Percentiles rank a stretch among this genome's conserved stretches.
Conservation (phyloP, 2,329 filamentous ascomycete genomes). For the Grosmannia penicillata region DNA sequence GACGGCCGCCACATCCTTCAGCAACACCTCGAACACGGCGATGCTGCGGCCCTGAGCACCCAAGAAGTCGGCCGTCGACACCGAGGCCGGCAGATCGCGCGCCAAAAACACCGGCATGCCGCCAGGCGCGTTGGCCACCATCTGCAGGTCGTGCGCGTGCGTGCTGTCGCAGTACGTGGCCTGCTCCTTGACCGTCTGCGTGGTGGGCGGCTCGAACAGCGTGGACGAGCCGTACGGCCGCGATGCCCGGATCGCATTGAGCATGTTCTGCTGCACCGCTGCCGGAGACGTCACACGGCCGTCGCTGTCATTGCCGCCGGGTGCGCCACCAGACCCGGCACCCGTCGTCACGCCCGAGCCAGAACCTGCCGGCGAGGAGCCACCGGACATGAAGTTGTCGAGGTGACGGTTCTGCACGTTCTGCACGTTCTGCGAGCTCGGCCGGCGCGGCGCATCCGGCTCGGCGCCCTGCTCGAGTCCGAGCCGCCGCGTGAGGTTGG, state of each 20-base stretch:
- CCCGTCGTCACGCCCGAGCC: conserved; percentile 5
- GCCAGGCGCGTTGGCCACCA: conserved; percentile 53
- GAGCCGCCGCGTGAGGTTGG: conserved; percentile 50
- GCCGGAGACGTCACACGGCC: conserved; percentile 44
- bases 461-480: conserved; percentile 48
- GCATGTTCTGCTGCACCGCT: conserved; percentile 52
- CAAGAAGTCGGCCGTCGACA: conserved; percentile 41
- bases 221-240: conserved; percentile 59
- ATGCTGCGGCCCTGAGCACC: conserved; percentile 44
- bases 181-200: conserved; percentile 64
- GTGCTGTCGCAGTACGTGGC: conserved; percentile 74
- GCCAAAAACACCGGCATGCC: conserved; percentile 62
- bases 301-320: conserved; percentile 18
- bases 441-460: conserved; percentile 19
- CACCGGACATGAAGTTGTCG: conserved; percentile 28
- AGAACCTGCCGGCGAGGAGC: background rate
- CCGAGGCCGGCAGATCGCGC: conserved; percentile 32
- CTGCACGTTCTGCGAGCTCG: conserved; percentile 13
- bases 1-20: conserved; percentile 54
- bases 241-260: conserved; percentile 65
- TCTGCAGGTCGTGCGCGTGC: conserved; percentile 57
- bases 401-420: conserved; percentile 23
- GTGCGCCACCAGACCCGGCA: background rate
- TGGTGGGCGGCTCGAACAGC: conserved; percentile 59
- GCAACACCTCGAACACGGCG: conserved; percentile 52